Base-by-base conservation (phyloP, 306 rosid genomes). In the Abrus pulchellus region DNA sequence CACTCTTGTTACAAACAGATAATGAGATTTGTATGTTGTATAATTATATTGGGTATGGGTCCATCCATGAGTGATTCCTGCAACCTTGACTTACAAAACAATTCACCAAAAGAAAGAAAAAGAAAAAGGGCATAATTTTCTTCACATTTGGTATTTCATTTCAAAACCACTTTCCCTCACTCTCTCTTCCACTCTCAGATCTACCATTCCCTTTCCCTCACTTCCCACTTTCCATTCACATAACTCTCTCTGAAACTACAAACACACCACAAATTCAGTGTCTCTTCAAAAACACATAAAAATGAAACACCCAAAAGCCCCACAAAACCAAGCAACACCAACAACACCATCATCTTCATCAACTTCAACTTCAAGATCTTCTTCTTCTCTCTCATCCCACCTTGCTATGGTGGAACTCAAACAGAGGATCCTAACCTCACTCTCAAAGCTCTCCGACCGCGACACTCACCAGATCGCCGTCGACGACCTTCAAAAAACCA, bases 401-500 rank as follows among this genome's bases (percentile, higher is more conserved):
- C 87, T 92, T 0, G 97, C 93, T 44, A 93, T 96, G 99, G 99
- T 96, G 28, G 98, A 93, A 59, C 92, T 96, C 33, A 96, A 96
- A 83, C 98, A 93, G 32, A 80, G 92, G 59, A 89, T 93, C 80
- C 90, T 96, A 41, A 96, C 96, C 5, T 91, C 99, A 0, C 90
- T 96, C 47, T 89, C 97, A 0, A 96, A 96, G 75, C 98, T 96
- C 38, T 86, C 99, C 3, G 99, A 96, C 83, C 80, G 99, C 20
- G 99, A 96, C 90, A 96, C 98, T 1, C 87, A 93, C 83, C 99
- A 93, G 82, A 92, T 96, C 90, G 97, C 99, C 41, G 87, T 93
- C 0, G 97, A 96, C 3, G 98, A 96, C 88, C 88, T 93, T 30
- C 94, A 92, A 63, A 92, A 90, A 56, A 96, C 86, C 54, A 88